These are phyloP conservation scores for Backusella australiensis DNA, from an alignment of 192 early-diverging fungal species.

Conservation along the genomic window DNA sequence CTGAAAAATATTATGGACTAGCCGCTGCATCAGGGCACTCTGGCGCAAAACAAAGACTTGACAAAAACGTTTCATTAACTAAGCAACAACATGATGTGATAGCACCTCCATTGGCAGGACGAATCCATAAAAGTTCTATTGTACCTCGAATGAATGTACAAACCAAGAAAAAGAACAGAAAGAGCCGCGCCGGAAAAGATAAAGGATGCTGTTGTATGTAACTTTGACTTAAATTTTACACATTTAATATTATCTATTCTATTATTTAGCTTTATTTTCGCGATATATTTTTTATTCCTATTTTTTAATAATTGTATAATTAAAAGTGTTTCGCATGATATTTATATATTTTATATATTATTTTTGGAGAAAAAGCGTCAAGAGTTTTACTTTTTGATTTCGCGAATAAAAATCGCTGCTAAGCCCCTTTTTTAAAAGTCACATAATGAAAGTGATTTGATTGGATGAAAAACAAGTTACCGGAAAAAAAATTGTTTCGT, in stretches of 20 bases:
- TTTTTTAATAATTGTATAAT: background rate
- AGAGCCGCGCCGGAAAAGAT: background rate
- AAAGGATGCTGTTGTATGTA: conserved; percentile 6
- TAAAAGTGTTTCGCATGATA: background rate
- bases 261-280: background rate
- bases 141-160: background rate
- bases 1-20: conserved; percentile 24
- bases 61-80: background rate
- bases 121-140: background rate
- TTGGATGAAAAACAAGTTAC: background rate
- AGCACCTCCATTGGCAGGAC: background rate
- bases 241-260: background rate
- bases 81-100: conserved; percentile 9
- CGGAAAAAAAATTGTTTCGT: background rate
- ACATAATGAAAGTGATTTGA: background rate
- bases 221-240: background rate
- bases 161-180: conserved; percentile 4
- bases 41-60: conserved; percentile 13
- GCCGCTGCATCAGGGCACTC: conserved; percentile 27
- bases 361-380: background rate
- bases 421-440: background rate
- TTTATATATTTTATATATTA: background rate
- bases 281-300: background rate
- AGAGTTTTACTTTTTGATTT: background rate
- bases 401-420: too few species aligned